Conservation (phyloP, 2,329 filamentous ascomycete genomes). For the Conoideocrella luteorostrata region DNA sequence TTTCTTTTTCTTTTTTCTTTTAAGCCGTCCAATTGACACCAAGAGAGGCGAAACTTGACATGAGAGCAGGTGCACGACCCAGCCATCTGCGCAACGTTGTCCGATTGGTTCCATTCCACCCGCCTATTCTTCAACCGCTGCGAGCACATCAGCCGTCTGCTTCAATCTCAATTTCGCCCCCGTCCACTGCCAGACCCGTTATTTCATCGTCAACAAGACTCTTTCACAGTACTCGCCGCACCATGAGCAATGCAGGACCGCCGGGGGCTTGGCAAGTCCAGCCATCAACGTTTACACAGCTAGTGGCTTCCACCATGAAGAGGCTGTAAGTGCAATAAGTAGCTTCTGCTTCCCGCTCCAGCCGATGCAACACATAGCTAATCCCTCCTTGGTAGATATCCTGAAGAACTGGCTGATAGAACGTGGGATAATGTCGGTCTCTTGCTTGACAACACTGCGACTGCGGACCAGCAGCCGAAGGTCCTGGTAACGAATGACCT, state of each 20-base stretch:
- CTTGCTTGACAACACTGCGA: slow-evolving; percentile 44
- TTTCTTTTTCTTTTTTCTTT: too few relatives aligned
- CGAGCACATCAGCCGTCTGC: not conserved
- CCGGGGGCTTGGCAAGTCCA: slow-evolving; percentile 35
- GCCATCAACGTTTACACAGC: slow-evolving; percentile 37
- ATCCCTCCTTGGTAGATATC: slow-evolving; percentile 56
- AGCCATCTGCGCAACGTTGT: too few relatives aligned
- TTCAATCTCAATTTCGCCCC: not conserved
- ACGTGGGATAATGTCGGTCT: slow-evolving; percentile 97
- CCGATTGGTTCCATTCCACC: too few relatives aligned
- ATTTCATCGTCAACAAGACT: not conserved
- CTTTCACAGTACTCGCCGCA: slow-evolving; percentile 4
- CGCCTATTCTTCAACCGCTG: not conserved
- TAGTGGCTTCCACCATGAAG: slow-evolving; percentile 73
- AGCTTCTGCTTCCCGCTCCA: too few relatives aligned
- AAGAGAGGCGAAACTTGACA: slow-evolving; percentile 11
- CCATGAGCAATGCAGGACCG: slow-evolving; percentile 23
- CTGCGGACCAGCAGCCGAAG: slow-evolving; percentile 21
- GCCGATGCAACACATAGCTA: too few relatives aligned
- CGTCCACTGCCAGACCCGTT: not conserved
- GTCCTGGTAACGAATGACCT: slow-evolving; percentile 75
- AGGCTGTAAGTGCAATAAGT: slow-evolving; percentile 68
- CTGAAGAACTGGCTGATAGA: slow-evolving; percentile 79
- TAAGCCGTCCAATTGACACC: too few relatives aligned
- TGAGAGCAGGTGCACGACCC: slow-evolving; percentile 11